Conservation (phyloP, 2,329 filamentous ascomycete species). For the Paracorniculantispora psalliotae region DNA sequence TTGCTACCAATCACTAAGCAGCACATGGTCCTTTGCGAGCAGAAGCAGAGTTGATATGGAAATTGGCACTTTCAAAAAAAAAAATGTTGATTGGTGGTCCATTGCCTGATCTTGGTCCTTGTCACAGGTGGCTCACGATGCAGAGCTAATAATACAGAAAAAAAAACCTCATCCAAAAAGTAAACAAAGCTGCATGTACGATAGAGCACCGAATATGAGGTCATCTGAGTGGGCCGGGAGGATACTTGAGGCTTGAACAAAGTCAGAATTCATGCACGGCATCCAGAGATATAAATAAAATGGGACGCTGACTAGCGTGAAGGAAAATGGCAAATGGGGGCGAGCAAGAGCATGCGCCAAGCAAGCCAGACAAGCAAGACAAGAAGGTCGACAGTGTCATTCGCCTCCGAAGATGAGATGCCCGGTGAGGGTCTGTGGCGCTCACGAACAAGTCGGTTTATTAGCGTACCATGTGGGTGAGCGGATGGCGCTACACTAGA, state of each 20-base stretch:
- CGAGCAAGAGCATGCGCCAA: neutral
- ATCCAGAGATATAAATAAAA: too few species aligned
- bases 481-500: slow-evolving; percentile 4
- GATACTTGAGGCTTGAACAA: too few species aligned
- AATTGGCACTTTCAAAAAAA: neutral
- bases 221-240: neutral
- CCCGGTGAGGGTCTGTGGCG: neutral
- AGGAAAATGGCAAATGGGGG: too few species aligned
- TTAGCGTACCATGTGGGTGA: neutral
- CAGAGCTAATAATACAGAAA: too few species aligned
- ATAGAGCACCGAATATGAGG: neutral
- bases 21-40: neutral
- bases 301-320: neutral
- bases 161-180: too few species aligned
- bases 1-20: too few species aligned
- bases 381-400: neutral
- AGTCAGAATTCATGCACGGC: too few species aligned
- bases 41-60: neutral
- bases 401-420: neutral
- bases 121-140: too few species aligned
- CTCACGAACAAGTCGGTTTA: neutral
- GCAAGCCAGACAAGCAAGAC: neutral
- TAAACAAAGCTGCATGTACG: neutral
- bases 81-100: neutral
- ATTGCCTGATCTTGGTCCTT: neutral